These are phyloP conservation scores for Luffa acutangula DNA, from an alignment of 306 rosid species.

Conservation along the genomic window DNA sequence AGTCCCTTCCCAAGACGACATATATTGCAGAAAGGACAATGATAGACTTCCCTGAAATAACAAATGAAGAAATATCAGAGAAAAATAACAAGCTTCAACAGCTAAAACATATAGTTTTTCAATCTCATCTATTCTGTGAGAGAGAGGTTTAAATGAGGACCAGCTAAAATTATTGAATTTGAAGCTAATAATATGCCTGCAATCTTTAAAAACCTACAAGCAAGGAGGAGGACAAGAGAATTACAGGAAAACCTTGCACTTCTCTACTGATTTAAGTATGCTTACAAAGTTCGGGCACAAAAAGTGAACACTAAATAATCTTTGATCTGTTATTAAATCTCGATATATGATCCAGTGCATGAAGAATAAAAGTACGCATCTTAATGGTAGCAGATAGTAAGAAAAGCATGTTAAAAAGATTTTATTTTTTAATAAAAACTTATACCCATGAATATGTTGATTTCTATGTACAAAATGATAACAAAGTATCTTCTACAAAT, in stretches of 20 bases:
- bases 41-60: conserved; percentile 72
- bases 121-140: not conserved
- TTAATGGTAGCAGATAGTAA: not conserved
- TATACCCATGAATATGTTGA: not conserved
- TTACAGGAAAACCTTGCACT: not conserved
- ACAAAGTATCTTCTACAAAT: not conserved
- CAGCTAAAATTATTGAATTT: not conserved
- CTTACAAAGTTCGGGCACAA: not conserved
- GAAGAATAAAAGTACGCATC: not conserved
- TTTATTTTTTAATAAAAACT: not conserved
- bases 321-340: not conserved
- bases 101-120: not conserved
- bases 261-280: not conserved
- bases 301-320: not conserved
- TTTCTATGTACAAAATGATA: not conserved
- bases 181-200: not conserved
- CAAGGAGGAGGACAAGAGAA: not conserved
- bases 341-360: not conserved
- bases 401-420: not conserved
- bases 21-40: conserved; percentile 95
- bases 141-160: not conserved
- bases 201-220: not conserved
- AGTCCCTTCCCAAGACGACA: conserved; percentile 98
- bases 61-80: conserved; percentile 8
- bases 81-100: not conserved